phyloP scores from a whole-genome alignment of 306 rosid genomes.

The Adenanthera pavonina region DNA sequence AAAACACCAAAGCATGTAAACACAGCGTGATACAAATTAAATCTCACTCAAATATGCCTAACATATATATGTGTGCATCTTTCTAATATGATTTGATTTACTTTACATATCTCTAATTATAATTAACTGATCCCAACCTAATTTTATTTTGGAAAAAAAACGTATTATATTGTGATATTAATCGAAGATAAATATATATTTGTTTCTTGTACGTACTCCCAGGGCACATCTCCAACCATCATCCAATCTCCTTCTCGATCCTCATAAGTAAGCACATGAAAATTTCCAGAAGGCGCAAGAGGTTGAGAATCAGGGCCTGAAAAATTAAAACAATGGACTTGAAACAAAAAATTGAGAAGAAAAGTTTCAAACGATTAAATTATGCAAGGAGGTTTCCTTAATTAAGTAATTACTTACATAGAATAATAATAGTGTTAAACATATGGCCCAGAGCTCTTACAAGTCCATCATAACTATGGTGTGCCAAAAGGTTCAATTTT shows the following conservation, averaged over 20 bases:
- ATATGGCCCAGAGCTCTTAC: slow-evolving; percentile 47
- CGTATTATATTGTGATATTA: too few relatives aligned
- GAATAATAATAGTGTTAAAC: slow-evolving; percentile 48
- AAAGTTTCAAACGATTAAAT: not conserved
- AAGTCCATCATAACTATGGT: slow-evolving; percentile 52
- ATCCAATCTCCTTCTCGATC: slow-evolving; percentile 23
- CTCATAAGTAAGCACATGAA: slow-evolving; percentile 52
- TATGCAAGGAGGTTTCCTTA: not conserved
- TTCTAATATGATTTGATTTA: too few relatives aligned
- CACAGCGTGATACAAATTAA: too few relatives aligned
- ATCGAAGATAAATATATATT: too few relatives aligned
- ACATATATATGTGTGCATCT: too few relatives aligned
- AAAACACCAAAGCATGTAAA: too few relatives aligned
- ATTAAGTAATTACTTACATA: slow-evolving; percentile 39
- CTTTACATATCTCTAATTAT: too few relatives aligned
- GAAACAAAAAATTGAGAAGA: not conserved
- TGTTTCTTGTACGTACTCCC: not conserved
- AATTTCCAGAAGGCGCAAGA: slow-evolving; percentile 35
- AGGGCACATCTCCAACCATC: not conserved
- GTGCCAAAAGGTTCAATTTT: slow-evolving; percentile 50
- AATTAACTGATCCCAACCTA: too few relatives aligned
- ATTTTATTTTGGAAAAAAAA: too few relatives aligned
- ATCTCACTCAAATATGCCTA: too few relatives aligned
- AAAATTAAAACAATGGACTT: not conserved
- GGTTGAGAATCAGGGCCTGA: slow-evolving; percentile 47